Evolutionary conservation across 345 rosid species (phyloP).

Genomic region (Melastoma malabathricum): DNA sequence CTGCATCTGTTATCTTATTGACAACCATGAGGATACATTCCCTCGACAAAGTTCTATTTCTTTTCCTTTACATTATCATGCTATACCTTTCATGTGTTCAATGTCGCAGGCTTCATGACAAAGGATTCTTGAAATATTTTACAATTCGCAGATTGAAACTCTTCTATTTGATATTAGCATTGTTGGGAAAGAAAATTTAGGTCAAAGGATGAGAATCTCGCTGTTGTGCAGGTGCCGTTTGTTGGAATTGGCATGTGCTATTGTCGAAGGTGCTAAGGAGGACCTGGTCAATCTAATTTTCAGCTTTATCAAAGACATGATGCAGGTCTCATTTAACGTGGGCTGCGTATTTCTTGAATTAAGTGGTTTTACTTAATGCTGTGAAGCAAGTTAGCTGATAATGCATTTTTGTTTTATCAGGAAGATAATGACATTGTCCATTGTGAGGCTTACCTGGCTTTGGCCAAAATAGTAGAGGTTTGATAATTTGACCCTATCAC

Average conservation of each 20-base stretch:
- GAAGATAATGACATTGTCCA: slow-evolving; percentile 37
- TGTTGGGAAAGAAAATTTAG: neutral
- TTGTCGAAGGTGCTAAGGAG: slow-evolving; percentile 57
- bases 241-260: slow-evolving; percentile 56
- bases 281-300: slow-evolving; percentile 62
- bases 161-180: neutral
- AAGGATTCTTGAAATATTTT: no score
- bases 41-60: no score
- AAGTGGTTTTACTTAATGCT: neutral
- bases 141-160: no score
- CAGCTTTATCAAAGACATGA: slow-evolving; percentile 37
- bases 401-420: slow-evolving; percentile 22
- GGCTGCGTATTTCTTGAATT: neutral
- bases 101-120: no score
- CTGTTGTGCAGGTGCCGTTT: slow-evolving; percentile 28
- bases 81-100: no score
- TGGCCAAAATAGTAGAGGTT: slow-evolving; percentile 70
- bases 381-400: slow-evolving; percentile 4
- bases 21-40: no score
- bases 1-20: neutral
- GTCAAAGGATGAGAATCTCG: neutral
- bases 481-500: neutral
- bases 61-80: no score
- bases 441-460: slow-evolving; percentile 49
- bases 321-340: slow-evolving; percentile 31